Percentiles rank a stretch among this genome's conserved stretches.
phyloP scores from a whole-genome alignment of 352 stramenopile genomes.

The Saprolegnia diclina region DNA sequence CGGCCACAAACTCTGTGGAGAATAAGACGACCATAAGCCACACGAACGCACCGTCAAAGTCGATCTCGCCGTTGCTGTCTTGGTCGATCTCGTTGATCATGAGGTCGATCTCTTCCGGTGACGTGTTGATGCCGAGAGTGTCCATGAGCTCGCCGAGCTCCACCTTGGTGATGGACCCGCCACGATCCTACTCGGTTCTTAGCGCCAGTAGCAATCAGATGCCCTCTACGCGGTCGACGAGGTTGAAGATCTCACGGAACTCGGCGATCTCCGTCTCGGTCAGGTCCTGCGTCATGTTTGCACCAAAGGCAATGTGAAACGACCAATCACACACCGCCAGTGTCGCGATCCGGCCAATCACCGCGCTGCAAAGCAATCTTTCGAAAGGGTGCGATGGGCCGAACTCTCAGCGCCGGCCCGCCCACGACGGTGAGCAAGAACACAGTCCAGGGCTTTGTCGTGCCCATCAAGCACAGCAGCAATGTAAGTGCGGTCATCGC shows the following conservation, averaged over 20 bases:
- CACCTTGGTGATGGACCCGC: slow-evolving; percentile 91
- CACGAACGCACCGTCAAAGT: slow-evolving; percentile 63
- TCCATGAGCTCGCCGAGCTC: slow-evolving; percentile 92
- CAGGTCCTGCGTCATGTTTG: slow-evolving; percentile 55
- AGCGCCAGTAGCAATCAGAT: not conserved
- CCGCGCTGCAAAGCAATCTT: not conserved
- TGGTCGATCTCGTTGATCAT: slow-evolving; percentile 96
- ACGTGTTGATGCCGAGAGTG: slow-evolving; percentile 90
- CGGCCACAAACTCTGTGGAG: slow-evolving; percentile 82
- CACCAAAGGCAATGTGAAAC: not conserved
- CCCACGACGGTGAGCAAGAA: slow-evolving; percentile 66
- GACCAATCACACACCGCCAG: too few species aligned
- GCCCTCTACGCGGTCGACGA: slow-evolving; percentile 74
- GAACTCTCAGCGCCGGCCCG: slow-evolving; percentile 28
- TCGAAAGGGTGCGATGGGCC: not conserved
- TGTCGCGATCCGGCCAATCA: not conserved
- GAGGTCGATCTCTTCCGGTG: slow-evolving; percentile 89
- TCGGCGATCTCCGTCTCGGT: slow-evolving; percentile 81
- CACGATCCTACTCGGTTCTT: slow-evolving; percentile 59
- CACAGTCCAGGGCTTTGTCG: slow-evolving; percentile 55
- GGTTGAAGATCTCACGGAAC: slow-evolving; percentile 94
- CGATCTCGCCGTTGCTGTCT: slow-evolving; percentile 91
- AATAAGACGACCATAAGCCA: not conserved
- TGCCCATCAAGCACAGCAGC: slow-evolving; percentile 31
- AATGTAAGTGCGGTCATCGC: not conserved